phyloP scores from a whole-genome alignment of 129 eudicot genomes.

The Chrysanthemum lavandulifolium region DNA sequence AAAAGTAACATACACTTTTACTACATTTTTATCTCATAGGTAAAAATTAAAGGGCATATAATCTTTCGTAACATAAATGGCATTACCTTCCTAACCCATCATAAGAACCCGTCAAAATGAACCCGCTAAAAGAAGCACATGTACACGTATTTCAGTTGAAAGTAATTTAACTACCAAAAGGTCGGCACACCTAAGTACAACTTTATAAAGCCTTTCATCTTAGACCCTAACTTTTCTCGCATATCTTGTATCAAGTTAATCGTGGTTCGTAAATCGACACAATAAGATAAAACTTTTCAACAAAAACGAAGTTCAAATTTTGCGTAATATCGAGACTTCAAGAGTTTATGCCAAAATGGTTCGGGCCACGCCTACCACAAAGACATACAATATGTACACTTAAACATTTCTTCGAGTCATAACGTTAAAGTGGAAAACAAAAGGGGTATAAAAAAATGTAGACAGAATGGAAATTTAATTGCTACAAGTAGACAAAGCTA shows the following conservation, averaged over 20 bases:
- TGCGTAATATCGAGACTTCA: not conserved
- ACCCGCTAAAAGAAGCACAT: conserved; percentile 42
- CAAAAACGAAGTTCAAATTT: too few relatives aligned
- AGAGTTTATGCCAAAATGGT: not conserved
- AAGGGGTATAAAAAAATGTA: not conserved
- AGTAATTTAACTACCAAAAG: not conserved
- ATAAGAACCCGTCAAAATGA: conserved; percentile 84
- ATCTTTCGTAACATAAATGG: not conserved
- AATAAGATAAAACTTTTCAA: too few relatives aligned
- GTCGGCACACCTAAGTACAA: conserved; percentile 9
- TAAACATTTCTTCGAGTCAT: not conserved
- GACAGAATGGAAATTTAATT: not conserved
- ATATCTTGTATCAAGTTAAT: not conserved
- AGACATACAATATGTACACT: not conserved
- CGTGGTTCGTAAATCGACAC: too few relatives aligned
- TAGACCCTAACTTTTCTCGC: not conserved
- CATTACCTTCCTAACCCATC: conserved; percentile 86
- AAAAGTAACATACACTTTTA: not conserved
- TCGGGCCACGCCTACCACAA: not conserved
- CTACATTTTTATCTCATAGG: not conserved
- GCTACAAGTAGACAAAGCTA: conserved; percentile 28
- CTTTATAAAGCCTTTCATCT: not conserved
- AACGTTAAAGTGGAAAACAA: not conserved
- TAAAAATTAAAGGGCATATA: not conserved
- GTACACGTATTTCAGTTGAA: conserved; percentile 7